These are phyloP conservation scores for Suillus brevipes DNA, from an alignment of 768 basidiomycete species.

Conservation along the genomic window DNA sequence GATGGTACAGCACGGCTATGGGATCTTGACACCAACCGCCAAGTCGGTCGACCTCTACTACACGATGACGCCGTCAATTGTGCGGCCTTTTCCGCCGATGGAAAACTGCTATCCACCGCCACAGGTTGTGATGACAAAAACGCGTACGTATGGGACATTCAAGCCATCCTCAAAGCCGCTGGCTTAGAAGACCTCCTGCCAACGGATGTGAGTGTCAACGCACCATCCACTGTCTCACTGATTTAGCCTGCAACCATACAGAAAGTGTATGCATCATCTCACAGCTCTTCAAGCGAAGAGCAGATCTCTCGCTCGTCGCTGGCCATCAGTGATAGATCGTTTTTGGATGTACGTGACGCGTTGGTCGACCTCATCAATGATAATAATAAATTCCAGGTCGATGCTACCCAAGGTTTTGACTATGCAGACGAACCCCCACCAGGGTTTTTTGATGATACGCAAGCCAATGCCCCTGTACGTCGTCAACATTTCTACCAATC, in stretches of 20 bases:
- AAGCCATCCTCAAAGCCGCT: neutral
- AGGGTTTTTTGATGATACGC: neutral
- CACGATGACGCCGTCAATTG: neutral
- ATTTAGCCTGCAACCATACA: neutral
- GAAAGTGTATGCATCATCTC: too few species aligned
- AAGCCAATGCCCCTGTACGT: neutral
- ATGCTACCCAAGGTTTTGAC: neutral
- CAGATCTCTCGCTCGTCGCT: too few species aligned
- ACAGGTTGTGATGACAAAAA: neutral
- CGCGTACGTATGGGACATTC: neutral
- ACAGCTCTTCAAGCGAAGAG: too few species aligned
- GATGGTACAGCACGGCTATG: constrained; percentile 7
- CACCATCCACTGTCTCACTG: neutral
- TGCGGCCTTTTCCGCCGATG: neutral
- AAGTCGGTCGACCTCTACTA: neutral
- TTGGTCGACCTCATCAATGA: too few species aligned
- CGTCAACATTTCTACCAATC: too few species aligned
- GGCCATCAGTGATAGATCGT: too few species aligned
- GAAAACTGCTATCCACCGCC: constrained; percentile 3
- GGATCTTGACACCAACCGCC: neutral
- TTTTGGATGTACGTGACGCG: too few species aligned
- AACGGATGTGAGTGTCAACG: neutral
- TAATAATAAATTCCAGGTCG: neutral
- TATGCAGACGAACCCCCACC: neutral
- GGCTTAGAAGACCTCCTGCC: neutral